Evolutionary conservation across 257 asterid species (phyloP).

Genomic region (Jacaranda copaia): DNA sequence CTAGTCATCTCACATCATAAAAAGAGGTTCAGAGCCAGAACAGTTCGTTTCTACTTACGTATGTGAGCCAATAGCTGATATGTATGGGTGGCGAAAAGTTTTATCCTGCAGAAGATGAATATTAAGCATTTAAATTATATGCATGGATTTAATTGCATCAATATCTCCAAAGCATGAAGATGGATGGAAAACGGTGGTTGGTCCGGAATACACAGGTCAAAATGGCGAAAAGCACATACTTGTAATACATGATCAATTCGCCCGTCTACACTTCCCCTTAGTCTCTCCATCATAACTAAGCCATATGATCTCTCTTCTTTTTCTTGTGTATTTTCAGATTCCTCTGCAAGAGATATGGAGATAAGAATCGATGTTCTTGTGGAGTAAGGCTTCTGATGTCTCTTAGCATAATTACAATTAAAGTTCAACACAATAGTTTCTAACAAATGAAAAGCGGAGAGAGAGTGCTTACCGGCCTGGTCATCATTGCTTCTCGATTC

Average conservation of each 20-base stretch:
- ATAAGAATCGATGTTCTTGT: conserved; percentile 1
- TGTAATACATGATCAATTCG: conserved; percentile 91
- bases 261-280: conserved; percentile 78
- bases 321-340: conserved; percentile 54
- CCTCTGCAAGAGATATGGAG: conserved; percentile 57
- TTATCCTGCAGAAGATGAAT: conserved; percentile 68
- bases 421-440: neutral
- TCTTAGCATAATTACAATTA: conserved; percentile 4
- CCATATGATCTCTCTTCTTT: conserved; percentile 87
- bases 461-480: conserved; percentile 57
- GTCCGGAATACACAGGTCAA: neutral
- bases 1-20: neutral
- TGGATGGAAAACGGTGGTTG: neutral
- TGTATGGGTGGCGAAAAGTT: conserved; percentile 91
- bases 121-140: neutral
- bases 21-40: neutral
- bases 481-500: conserved; percentile 61
- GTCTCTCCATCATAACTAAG: conserved; percentile 80
- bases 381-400: conserved; percentile 8
- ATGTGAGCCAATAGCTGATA: conserved; percentile 90
- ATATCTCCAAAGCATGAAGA: neutral
- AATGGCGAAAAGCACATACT: conserved; percentile 49
- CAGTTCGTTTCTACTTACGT: conserved; percentile 67
- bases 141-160: conserved; percentile 7
- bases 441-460: neutral